Base-by-base conservation (phyloP, 805 yeast genomes). In the Barnettozyma botsteinii region DNA sequence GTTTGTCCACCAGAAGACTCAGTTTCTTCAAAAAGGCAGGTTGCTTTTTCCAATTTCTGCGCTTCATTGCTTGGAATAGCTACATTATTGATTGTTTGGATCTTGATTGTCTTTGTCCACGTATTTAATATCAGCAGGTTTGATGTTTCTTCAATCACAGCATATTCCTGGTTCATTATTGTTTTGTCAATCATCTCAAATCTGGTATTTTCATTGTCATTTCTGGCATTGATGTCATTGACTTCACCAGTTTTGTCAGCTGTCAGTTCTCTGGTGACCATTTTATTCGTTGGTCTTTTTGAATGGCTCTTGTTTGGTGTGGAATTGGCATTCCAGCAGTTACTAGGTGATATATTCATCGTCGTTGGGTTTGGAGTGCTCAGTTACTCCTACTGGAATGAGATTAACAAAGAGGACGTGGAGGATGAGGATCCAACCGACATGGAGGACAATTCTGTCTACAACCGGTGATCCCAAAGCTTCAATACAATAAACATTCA, bases 171-270 rank as follows among this genome's bases (percentile, higher is more conserved):
- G 73, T 31, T 57, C 6, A 68, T 66, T 41, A 69, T 84, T 7
- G 10, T 58, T 1, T 58, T 75, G 2, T 81, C 91, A 1, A 65
- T 82, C 2, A 43, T 75, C 1, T 71, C 83, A 14, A 87, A 87
- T 56, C 63, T 85, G 47, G 50, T 73, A 1, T 86, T 84, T 57
- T 79, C 86, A 27, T 80, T 82, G 7, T 67, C 83, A 24, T 86
- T 87, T 50, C 67, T 86, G 43, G 72, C 87, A 2, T 64, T 86
- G 47, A 84, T 86, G 84, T 80, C 95, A 0, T 69, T 86, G 41
- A 86, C 96, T 0, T 79, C 85, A 4, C 96, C 96, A 0, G 95
- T 87, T 2, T 65, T 87, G 31, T 82, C 93, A 2, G 75, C 85
- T 0, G 77, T 73, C 7, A 70, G 81, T 25, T 75, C 87, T 0